Base-by-base conservation (phyloP, 768 basidiomycete species). In the Brasilioporus rufonigricans region DNA sequence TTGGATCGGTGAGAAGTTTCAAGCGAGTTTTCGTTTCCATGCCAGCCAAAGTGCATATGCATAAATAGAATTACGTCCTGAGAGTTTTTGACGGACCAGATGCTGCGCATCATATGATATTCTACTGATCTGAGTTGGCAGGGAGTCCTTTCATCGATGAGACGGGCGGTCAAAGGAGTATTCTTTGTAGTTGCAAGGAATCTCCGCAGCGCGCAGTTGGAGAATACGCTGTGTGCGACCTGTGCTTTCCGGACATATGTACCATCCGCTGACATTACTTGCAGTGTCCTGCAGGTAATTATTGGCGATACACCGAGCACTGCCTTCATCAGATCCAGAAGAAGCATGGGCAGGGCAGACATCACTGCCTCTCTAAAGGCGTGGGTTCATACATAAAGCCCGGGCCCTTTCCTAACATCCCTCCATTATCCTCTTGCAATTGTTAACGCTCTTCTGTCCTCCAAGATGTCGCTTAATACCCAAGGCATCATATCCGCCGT, bases 401-500 rank as follows among this genome's bases (percentile, higher is more conserved):
- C 43, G 21, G 5, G 29, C 33, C 48, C 41, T 50, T 38, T 38
- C 52, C 9, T 44, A 35, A 23, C 44, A 39, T 32, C n/a, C n/a
- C n/a, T n/a, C n/a, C n/a, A n/a, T n/a, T n/a, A n/a, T n/a, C n/a
- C n/a, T n/a, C n/a, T n/a, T n/a, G n/a, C n/a, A n/a, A n/a, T n/a
- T n/a, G n/a, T n/a, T n/a, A n/a, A n/a, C n/a, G n/a, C n/a, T 45
- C 52, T 11, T 56, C 19, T 43, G 1, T 44, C 54, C 32, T 40
- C 10, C 55, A 55, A 55, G 46, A 74, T 77, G 71, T 19, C 68
- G 29, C 68, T 79, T 40, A 66, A 77, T 54, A 56, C 69, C 1
- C 75, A 75, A 52, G 78, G 78, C 23, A 77, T 79, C 56, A 80
- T 89, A 55, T 78, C 85, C 31, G 81, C 81, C 2, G 83, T 81